Percentiles rank a stretch among this genome's conserved stretches.
These are phyloP conservation scores for Fusarium domesticum DNA, from an alignment of 2,329 filamentous ascomycete species.

Conservation along the genomic window DNA sequence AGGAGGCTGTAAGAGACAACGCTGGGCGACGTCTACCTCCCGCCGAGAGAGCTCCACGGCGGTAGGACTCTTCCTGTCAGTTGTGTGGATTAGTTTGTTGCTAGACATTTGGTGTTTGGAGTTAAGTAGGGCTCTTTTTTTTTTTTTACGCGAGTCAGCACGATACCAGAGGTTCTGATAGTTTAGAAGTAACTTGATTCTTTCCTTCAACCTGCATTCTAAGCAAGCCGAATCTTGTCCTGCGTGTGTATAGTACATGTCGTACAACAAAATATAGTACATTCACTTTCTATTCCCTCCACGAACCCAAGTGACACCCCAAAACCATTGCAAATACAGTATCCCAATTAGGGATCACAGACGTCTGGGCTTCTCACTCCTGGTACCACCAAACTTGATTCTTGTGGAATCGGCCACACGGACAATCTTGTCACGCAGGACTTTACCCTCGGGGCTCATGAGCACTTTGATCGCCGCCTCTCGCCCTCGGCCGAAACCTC, in stretches of 20 bases:
- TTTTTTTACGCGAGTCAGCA: conserved; percentile 21
- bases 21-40: conserved; percentile 51
- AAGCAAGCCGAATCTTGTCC: conserved; percentile 18
- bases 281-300: conserved; percentile 23
- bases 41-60: conserved; percentile 49
- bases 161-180: conserved; percentile 28
- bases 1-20: conserved; percentile 46
- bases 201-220: conserved; percentile 14
- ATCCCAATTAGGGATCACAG: conserved; percentile 42
- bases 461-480: conserved; percentile 89
- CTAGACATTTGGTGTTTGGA: conserved; percentile 23
- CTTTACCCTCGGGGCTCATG: conserved; percentile 77
- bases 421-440: conserved; percentile 70
- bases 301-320: conserved; percentile 12
- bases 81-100: background rate
- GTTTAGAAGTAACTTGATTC: conserved; percentile 20
- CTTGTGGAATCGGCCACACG: conserved; percentile 83
- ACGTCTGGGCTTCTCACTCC: conserved; percentile 80
- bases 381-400: conserved; percentile 92
- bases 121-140: conserved; percentile 16
- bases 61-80: conserved; percentile 6
- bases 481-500: conserved; percentile 82
- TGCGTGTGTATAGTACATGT: conserved; percentile 34
- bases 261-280: conserved; percentile 38
- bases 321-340: conserved; percentile 7